A percentile compares a stretch with the other conserved stretches of the same genome.
Conservation (phyloP, 768 basidiomycete species). For the Suillus decipiens region DNA sequence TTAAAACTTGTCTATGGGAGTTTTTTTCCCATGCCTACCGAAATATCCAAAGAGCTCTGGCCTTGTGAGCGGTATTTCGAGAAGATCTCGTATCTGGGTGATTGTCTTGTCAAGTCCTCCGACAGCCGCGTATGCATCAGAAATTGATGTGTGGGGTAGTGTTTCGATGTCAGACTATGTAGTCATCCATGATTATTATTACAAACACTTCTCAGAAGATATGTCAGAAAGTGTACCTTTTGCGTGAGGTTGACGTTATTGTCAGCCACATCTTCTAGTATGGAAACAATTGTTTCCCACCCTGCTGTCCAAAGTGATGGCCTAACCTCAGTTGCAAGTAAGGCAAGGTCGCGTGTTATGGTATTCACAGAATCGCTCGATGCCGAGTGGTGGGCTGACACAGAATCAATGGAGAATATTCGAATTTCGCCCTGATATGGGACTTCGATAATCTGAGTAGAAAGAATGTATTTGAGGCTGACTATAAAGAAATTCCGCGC, state of each 20-base stretch:
- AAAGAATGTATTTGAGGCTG: conserved; percentile 68
- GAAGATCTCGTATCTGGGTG: conserved; percentile 76
- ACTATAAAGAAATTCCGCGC: conserved; percentile 44
- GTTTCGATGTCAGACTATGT: conserved; percentile 49
- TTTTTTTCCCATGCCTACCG: conserved; percentile 41
- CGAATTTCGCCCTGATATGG: conserved; percentile 61
- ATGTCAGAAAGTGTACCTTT: conserved; percentile 31
- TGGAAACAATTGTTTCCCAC: conserved; percentile 66
- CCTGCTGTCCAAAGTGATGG: conserved; percentile 58
- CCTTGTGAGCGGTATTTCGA: conserved; percentile 83
- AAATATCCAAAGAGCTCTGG: conserved; percentile 82
- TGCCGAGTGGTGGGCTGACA: conserved; percentile 35
- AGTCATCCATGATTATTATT: conserved; percentile 20
- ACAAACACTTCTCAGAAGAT: conserved; percentile 10
- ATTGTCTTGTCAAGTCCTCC: conserved; percentile 92
- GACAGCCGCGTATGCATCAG: conserved; percentile 75
- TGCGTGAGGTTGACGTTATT: conserved; percentile 31
- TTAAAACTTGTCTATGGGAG: conserved; percentile 18
- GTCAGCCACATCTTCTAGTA: conserved; percentile 34
- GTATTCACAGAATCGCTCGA: conserved; percentile 26
- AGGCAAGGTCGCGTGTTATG: conserved; percentile 43
- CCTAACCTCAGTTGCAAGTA: conserved; percentile 44
- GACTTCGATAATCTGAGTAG: conserved; percentile 61
- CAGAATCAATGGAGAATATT: conserved; percentile 54
- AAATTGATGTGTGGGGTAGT: conserved; percentile 41